Conservation (phyloP, 148 eudicot species). For the Chenopodium quinoa region DNA sequence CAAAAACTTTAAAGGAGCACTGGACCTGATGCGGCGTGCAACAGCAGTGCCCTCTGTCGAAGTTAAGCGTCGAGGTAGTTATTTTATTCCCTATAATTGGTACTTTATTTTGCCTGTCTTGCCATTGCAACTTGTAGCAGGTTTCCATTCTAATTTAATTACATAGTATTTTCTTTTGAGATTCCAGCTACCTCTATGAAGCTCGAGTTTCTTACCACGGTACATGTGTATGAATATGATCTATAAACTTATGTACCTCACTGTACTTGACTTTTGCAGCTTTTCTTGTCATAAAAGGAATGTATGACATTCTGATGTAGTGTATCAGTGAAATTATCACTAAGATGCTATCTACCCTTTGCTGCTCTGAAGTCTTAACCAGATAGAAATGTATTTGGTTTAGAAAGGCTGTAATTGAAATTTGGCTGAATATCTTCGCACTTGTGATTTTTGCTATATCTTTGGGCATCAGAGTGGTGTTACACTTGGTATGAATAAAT, state of each 20-base stretch:
- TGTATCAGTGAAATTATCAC: neutral
- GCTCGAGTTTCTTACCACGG: neutral
- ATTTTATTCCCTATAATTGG: neutral
- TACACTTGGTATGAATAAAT: neutral
- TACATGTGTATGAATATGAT: neutral
- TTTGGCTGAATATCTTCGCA: neutral
- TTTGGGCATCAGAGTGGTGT: neutral
- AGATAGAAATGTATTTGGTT: neutral
- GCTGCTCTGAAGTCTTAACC: neutral
- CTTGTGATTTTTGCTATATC: neutral
- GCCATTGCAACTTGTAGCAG: neutral
- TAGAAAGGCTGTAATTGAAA: slow-evolving; percentile 3
- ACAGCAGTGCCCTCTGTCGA: slow-evolving; percentile 90
- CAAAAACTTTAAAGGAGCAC: slow-evolving; percentile 67
- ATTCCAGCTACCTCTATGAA: neutral
- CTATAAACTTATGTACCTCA: neutral
- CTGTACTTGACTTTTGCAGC: neutral
- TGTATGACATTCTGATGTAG: neutral
- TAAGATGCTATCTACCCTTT: neutral
- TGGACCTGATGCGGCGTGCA: slow-evolving; percentile 91
- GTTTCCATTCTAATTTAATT: neutral
- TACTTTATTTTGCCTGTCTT: neutral
- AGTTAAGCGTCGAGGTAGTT: slow-evolving; percentile 82
- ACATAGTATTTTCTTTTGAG: neutral
- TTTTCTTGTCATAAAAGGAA: neutral